Percentiles rank a stretch among this genome's conserved stretches.
Conservation (phyloP, 2,329 filamentous ascomycete species). For the Sclerotinia sclerotiorum region DNA sequence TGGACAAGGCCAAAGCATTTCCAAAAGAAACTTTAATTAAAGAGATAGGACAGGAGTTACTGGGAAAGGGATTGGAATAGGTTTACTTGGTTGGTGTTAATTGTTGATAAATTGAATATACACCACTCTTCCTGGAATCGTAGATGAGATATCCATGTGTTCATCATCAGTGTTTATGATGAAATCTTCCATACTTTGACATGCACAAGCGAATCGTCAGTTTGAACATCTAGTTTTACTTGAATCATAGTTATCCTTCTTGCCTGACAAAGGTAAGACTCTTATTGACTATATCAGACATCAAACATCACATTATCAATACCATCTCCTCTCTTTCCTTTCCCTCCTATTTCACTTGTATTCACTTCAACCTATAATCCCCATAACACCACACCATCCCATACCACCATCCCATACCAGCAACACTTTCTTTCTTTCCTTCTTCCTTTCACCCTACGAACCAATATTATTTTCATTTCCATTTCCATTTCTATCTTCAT, state of each 20-base stretch:
- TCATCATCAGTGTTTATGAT: not conserved
- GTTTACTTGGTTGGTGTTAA: not conserved
- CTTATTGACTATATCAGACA: no score
- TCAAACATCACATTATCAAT: no score
- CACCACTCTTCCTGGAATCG: not conserved
- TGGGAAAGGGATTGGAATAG: constrained; percentile 40
- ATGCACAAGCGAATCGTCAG: not conserved
- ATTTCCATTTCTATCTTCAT: no score
- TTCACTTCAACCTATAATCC: not conserved
- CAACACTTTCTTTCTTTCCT: not conserved
- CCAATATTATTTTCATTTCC: no score
- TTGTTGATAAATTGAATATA: not conserved
- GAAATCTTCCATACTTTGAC: not conserved
- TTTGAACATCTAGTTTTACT: not conserved
- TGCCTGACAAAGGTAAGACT: no score
- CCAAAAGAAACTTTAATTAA: constrained; percentile 57
- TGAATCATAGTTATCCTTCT: no score
- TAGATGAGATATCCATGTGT: not conserved
- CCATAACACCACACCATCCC: not conserved
- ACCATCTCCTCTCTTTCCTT: no score
- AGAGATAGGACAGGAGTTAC: constrained; percentile 48
- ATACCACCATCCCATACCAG: no score
- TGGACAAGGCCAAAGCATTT: constrained; percentile 57
- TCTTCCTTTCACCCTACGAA: not conserved
- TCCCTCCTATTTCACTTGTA: not conserved